These are phyloP conservation scores for Candida verbasci DNA, from an alignment of 805 yeast genomes.

Conservation along the genomic window DNA sequence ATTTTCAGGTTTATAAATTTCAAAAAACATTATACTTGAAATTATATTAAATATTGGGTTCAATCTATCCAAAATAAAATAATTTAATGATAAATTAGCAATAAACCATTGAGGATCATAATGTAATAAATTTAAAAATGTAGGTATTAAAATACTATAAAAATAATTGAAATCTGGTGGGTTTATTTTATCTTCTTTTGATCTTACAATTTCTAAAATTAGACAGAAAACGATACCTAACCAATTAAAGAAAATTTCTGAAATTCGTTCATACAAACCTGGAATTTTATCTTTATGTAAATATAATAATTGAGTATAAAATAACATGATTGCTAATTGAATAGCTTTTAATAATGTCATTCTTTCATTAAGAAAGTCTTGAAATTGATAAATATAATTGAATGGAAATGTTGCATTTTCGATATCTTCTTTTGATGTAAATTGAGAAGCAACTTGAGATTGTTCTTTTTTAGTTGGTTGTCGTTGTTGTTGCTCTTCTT, in stretches of 20 bases:
- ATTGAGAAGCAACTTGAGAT: background rate
- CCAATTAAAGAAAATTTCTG: slow-evolving; percentile 28
- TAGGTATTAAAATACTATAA: slow-evolving; percentile 32
- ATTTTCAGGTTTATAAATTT: slow-evolving; percentile 25
- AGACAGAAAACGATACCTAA: slow-evolving; percentile 28
- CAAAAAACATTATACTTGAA: slow-evolving; percentile 27
- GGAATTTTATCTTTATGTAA: slow-evolving; percentile 13
- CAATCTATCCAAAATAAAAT: slow-evolving; percentile 26
- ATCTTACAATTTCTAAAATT: slow-evolving; percentile 21
- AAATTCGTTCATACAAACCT: slow-evolving; percentile 12
- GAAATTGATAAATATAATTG: slow-evolving; percentile 24
- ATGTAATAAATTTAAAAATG: slow-evolving; percentile 18
- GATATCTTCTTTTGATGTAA: slow-evolving; percentile 8
- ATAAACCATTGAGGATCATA: slow-evolving; percentile 20
- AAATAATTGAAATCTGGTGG: slow-evolving; percentile 35
- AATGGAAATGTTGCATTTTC: slow-evolving; percentile 18
- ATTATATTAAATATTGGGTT: slow-evolving; percentile 25
- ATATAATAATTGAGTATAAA: slow-evolving; percentile 27
- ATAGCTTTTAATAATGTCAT: slow-evolving; percentile 26
- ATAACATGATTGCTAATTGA: slow-evolving; percentile 27
- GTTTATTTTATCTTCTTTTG: slow-evolving; percentile 12
- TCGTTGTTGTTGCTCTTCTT: no score
- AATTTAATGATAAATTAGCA: slow-evolving; percentile 32
- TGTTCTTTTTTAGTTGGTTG: background rate
- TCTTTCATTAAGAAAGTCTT: slow-evolving; percentile 35